Percentiles rank a stretch among this genome's conserved stretches.
These are phyloP conservation scores for Neurospora sp. DNA, from an alignment of 495 filamentous ascomycete genomes.

Conservation along the genomic window DNA sequence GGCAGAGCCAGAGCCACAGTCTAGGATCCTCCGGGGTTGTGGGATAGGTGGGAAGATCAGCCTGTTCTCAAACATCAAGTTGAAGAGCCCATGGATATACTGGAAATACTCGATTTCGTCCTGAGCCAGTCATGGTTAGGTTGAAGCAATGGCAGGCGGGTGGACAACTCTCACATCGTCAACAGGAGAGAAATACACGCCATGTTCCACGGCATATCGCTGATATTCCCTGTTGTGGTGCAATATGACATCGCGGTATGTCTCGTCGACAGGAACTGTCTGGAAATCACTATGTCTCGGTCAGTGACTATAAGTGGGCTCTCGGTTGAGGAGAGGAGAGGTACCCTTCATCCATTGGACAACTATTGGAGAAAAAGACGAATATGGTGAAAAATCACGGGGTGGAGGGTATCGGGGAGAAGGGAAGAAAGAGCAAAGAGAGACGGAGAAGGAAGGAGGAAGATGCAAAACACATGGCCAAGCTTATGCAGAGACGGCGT, in stretches of 20 bases:
- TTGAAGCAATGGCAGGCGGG: conserved; percentile 10
- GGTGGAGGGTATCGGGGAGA: background rate
- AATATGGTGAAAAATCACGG: background rate
- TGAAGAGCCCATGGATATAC: conserved; percentile 59
- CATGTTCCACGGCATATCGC: conserved; percentile 60
- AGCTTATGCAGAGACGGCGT: background rate
- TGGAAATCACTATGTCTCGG: conserved; percentile 22
- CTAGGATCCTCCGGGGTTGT: conserved; percentile 56
- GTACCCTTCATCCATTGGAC: conserved; percentile 22
- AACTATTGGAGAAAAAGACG: background rate
- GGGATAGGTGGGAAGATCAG: conserved; percentile 71
- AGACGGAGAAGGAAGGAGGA: background rate
- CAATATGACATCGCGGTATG: conserved; percentile 52
- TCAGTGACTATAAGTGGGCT: conserved; percentile 9
- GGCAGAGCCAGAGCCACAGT: conserved; percentile 65
- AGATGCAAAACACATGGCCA: background rate
- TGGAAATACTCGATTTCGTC: conserved; percentile 71
- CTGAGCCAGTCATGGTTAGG: conserved; percentile 34
- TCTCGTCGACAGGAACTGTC: conserved; percentile 44
- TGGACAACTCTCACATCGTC: conserved; percentile 58
- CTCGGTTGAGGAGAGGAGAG: background rate
- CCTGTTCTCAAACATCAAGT: conserved; percentile 61
- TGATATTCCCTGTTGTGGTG: conserved; percentile 64
- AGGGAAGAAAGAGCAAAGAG: background rate
- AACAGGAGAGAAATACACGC: conserved; percentile 68